phyloP scores from a whole-genome alignment of 2,329 filamentous ascomycete species.

The Fusarium graminum region DNA sequence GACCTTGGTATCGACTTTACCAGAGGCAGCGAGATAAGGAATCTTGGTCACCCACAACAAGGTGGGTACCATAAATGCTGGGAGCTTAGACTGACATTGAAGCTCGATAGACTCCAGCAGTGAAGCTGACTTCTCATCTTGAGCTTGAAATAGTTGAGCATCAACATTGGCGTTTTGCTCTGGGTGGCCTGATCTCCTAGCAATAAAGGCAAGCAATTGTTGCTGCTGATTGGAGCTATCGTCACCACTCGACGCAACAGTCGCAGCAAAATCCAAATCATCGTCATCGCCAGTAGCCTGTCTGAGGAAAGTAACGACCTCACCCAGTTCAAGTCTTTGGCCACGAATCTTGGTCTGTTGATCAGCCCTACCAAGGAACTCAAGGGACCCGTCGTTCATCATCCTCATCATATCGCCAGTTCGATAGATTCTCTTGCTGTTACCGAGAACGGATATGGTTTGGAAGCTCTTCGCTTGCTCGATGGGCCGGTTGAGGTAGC shows the following conservation, averaged over 20 bases:
- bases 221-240: slow-evolving; percentile 2
- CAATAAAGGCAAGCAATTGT: slow-evolving; percentile 9
- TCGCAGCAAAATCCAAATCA: slow-evolving; percentile 24
- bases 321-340: slow-evolving; percentile 26
- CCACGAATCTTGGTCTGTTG: slow-evolving; percentile 36
- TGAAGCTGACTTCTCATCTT: not conserved
- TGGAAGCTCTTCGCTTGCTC: slow-evolving; percentile 32
- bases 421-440: slow-evolving; percentile 10
- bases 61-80: slow-evolving; percentile 26
- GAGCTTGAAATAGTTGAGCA: not conserved
- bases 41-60: slow-evolving; percentile 24
- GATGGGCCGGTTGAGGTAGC: slow-evolving; percentile 16
- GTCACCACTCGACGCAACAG: slow-evolving; percentile 6
- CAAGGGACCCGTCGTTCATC: slow-evolving; percentile 27
- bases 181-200: not conserved
- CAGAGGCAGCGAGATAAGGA: slow-evolving; percentile 27
- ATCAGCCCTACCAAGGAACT: slow-evolving; percentile 24
- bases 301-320: slow-evolving; percentile 24
- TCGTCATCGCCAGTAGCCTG: not conserved
- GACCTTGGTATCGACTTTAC: slow-evolving; percentile 29
- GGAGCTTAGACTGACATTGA: slow-evolving; percentile 18
- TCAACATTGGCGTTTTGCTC: not conserved
- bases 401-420: slow-evolving; percentile 38
- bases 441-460: not conserved
- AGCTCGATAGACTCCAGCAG: not conserved